phyloP scores from a whole-genome alignment of 164 flowering plant species.

The Vitis riparia region DNA sequence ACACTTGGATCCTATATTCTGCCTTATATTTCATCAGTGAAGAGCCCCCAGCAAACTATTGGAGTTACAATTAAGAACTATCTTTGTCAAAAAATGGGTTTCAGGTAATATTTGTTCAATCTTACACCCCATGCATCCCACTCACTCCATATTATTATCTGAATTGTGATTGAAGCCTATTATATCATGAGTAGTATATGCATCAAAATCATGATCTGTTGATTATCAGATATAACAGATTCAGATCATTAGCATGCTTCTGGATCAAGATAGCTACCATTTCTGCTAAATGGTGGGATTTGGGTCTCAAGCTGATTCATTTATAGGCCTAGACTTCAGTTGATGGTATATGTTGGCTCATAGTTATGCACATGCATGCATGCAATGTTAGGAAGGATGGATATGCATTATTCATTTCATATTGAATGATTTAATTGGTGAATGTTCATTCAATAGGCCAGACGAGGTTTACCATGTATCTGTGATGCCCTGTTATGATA shows the following conservation, averaged over 20 bases:
- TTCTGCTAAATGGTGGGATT: too few species aligned
- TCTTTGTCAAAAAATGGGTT: conserved; percentile 58
- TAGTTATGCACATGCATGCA: background rate
- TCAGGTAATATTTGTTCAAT: conserved; percentile 41
- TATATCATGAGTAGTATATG: too few species aligned
- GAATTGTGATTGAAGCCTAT: background rate
- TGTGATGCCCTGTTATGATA: conserved; percentile 99
- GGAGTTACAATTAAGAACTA: conserved; percentile 79
- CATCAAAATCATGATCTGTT: too few species aligned
- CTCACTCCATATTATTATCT: background rate
- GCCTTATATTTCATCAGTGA: conserved; percentile 87
- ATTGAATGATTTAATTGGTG: conserved; percentile 5
- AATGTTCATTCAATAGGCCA: conserved; percentile 47
- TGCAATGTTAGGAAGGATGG: background rate
- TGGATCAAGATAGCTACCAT: too few species aligned
- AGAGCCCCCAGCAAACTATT: conserved; percentile 95
- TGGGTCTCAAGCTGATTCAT: too few species aligned
- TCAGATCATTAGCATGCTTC: too few species aligned
- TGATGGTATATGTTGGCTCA: too few species aligned
- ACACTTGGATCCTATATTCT: conserved; percentile 86
- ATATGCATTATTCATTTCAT: conserved; percentile 6
- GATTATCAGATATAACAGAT: too few species aligned
- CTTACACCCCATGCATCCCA: background rate
- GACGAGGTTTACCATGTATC: conserved; percentile 90
- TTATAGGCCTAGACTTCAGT: too few species aligned